Conservation (phyloP, 2,329 filamentous ascomycete genomes). For the Penicillium sp. region DNA sequence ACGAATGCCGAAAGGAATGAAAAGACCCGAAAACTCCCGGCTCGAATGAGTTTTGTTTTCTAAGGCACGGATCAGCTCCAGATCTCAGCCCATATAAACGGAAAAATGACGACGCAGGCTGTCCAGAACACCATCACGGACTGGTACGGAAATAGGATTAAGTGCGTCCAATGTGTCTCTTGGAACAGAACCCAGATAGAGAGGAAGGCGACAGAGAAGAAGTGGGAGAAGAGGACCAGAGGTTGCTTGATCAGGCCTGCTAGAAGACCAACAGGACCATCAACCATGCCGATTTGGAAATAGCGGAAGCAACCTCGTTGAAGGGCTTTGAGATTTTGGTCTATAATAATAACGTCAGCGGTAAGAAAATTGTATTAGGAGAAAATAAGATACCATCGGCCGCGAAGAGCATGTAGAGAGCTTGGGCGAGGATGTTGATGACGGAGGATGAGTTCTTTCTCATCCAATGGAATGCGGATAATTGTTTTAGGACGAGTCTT, state of each 20-base stretch:
- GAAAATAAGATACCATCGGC: conserved; percentile 55
- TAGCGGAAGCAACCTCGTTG: conserved; percentile 90
- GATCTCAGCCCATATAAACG: conserved; percentile 70
- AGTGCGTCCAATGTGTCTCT: conserved; percentile 49
- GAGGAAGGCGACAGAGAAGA: conserved; percentile 88
- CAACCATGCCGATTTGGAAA: conserved; percentile 70
- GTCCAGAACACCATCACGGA: conserved; percentile 70
- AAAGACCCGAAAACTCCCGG: too few species aligned
- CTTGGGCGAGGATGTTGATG: conserved; percentile 97
- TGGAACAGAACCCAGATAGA: conserved; percentile 68
- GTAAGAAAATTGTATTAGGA: not conserved
- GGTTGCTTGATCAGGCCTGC: conserved; percentile 76
- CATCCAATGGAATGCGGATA: conserved; percentile 77
- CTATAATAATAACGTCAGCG: conserved; percentile 30
- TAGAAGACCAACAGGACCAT: conserved; percentile 75
- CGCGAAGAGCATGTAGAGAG: conserved; percentile 85
- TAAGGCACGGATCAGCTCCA: conserved; percentile 30
- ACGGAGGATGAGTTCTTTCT: conserved; percentile 78
- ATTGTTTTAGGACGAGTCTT: conserved; percentile 60
- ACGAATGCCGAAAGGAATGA: too few species aligned
- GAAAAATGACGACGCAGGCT: conserved; percentile 75
- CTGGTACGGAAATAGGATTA: conserved; percentile 62
- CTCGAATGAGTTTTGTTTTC: not conserved
- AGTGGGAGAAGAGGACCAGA: conserved; percentile 77
- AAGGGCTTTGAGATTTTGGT: conserved; percentile 69